A percentile compares a stretch with the other conserved stretches of the same genome.
phyloP scores from a whole-genome alignment of 345 rosid species.

The Toxicodendron radicans region DNA sequence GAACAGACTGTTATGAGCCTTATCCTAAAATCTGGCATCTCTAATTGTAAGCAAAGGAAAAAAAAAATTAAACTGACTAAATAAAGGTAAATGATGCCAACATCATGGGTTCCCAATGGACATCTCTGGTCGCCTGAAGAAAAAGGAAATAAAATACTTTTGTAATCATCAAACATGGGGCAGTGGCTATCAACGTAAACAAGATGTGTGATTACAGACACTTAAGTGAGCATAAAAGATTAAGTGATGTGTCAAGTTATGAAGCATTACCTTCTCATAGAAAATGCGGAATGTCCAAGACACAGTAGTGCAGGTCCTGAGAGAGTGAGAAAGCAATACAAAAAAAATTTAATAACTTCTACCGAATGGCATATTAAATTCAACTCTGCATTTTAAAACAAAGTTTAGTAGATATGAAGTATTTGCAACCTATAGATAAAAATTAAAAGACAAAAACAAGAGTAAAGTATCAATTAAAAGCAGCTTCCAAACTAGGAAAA shows the following conservation, averaged over 20 bases:
- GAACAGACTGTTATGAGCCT: not conserved
- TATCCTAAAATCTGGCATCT: not conserved
- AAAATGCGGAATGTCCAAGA: constrained; percentile 91
- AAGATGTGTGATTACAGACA: no score
- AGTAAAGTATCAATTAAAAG: not conserved
- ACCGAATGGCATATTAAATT: constrained; percentile 1
- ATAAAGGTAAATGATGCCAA: no score
- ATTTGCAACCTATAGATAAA: not conserved
- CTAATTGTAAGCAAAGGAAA: not conserved
- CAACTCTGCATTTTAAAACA: constrained; percentile 1
- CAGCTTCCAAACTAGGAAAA: not conserved
- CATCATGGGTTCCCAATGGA: no score
- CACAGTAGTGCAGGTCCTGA: constrained; percentile 91
- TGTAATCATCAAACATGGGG: no score
- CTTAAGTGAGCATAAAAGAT: not conserved
- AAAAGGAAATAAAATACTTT: no score
- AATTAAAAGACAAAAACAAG: not conserved
- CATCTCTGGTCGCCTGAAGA: no score
- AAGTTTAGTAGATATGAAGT: not conserved
- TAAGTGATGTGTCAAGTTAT: constrained; percentile 8
- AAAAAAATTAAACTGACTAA: not conserved
- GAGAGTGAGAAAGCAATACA: constrained; percentile 16
- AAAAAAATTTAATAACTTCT: constrained; percentile 3
- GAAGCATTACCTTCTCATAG: constrained; percentile 74
- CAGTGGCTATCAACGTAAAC: no score